These are phyloP conservation scores for Sporothrix inflata DNA, from an alignment of 2,329 filamentous ascomycete species.

Conservation along the genomic window DNA sequence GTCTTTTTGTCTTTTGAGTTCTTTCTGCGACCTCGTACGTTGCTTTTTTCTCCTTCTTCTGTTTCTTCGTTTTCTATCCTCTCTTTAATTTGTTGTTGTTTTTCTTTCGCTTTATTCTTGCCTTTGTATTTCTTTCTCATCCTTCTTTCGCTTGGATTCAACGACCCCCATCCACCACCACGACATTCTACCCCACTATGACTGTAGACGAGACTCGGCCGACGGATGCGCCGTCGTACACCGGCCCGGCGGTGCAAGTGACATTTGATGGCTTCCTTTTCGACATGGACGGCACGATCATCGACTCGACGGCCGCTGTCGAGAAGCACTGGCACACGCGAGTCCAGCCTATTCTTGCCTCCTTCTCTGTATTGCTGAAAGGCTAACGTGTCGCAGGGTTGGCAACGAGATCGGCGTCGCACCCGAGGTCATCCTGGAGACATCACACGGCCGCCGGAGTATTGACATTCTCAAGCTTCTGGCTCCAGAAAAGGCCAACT, in stretches of 20 bases:
- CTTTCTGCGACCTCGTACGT: not conserved
- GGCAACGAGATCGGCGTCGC: slow-evolving; percentile 82
- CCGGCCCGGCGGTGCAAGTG: slow-evolving; percentile 50
- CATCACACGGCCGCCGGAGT: slow-evolving; percentile 85
- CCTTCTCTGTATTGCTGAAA: not conserved
- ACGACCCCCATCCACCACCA: not conserved
- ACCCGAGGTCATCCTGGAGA: slow-evolving; percentile 82
- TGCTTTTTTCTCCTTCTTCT: not conserved
- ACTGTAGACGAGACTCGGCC: slow-evolving; percentile 21
- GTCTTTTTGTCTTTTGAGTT: not conserved
- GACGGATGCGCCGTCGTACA: slow-evolving; percentile 35
- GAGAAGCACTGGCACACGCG: slow-evolving; percentile 76
- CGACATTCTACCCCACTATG: slow-evolving; percentile 20
- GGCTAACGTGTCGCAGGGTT: slow-evolving; percentile 54
- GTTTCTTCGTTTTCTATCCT: not conserved
- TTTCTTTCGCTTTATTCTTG: not conserved
- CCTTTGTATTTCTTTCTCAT: not conserved
- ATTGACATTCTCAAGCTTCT: slow-evolving; percentile 84
- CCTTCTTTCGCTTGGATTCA: not conserved
- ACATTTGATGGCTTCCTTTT: slow-evolving; percentile 64
- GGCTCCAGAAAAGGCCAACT: slow-evolving; percentile 82
- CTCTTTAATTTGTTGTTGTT: not conserved
- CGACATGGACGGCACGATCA: slow-evolving; percentile 83
- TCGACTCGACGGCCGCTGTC: slow-evolving; percentile 78
- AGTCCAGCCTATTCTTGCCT: slow-evolving; percentile 36